A percentile compares a stretch with the other conserved stretches of the same genome.
These are phyloP conservation scores for Apium graveolens DNA, from an alignment of 129 eudicot species.

Conservation along the genomic window DNA sequence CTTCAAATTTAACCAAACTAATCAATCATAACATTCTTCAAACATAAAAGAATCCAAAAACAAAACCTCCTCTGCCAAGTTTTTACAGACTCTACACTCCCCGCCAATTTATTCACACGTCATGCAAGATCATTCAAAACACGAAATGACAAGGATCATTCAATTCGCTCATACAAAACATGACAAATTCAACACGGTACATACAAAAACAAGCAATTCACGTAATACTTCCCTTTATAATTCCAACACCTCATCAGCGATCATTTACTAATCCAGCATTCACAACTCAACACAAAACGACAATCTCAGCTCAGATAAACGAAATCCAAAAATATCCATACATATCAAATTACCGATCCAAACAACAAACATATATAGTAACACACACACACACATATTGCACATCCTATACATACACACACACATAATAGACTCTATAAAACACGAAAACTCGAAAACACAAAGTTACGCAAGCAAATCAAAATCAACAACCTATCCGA, in stretches of 20 bases:
- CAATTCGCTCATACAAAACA: neutral
- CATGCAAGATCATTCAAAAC: neutral
- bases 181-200: neutral
- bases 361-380: neutral
- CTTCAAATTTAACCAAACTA: neutral
- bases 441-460: neutral
- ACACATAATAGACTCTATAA: no score
- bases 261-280: neutral
- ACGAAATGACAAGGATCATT: neutral
- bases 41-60: no score
- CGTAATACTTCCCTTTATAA: neutral
- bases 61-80: neutral
- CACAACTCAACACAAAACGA: neutral
- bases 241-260: neutral
- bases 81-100: neutral
- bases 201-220: neutral
- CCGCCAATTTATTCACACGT: neutral
- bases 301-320: neutral
- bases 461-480: neutral
- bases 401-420: neutral
- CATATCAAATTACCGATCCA: neutral
- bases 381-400: neutral
- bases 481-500: constrained; percentile 45
- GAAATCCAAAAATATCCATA: neutral
- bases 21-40: neutral